Evolutionary conservation across 1,284 basidiomycete genomes (phyloP), one percentile per base, ranked within the genome.

Genomic region (Ceratobasidium sp.): DNA sequence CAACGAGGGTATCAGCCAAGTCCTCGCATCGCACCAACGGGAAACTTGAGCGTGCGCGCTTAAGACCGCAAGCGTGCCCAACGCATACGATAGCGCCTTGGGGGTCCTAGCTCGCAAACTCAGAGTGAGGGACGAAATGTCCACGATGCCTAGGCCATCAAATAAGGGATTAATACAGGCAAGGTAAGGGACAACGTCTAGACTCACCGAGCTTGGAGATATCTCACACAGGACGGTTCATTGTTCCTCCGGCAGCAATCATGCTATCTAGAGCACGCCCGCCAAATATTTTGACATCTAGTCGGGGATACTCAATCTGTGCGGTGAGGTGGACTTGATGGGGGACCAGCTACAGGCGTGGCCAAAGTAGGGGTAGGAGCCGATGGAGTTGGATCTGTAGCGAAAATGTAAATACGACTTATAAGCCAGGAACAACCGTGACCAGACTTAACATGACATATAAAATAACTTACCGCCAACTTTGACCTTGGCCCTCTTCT

Each of bases 41-140:
- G 83, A 97, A 93, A 2, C 0, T 90, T 83, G 81, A 40, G 91
- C 89, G 89, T 94, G 91, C 5, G 93, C 92, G 3, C 94, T 93
- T 77, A 99, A 87, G 82, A 98, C 88, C n/a, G 93, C 92, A 81
- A 99, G 88, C 1, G 95, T 95, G 39, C 96, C 96, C 81, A 99
- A 86, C 3, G 94, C 95, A 84, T 97, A 99, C 3, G 95, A 92
- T 60, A 98, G 86, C 84, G 99, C 97, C 61, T 90, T 89, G 2
- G 93, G 90, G 56, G 99, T 86, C 53, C 97, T 89, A 51, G 95
- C 97, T 55, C 96, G 92, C 70, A 99, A 86, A 44, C 95, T 95
- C 92, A 99, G 93, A 53, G 93, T 93, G 71, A 99, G 88, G 9
- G 91, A 92, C 83, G 97, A 95, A 72, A 99, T 92, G 82, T 99